Conservation (phyloP, 768 basidiomycete species). For the Boletus rufocinnamomeus region DNA sequence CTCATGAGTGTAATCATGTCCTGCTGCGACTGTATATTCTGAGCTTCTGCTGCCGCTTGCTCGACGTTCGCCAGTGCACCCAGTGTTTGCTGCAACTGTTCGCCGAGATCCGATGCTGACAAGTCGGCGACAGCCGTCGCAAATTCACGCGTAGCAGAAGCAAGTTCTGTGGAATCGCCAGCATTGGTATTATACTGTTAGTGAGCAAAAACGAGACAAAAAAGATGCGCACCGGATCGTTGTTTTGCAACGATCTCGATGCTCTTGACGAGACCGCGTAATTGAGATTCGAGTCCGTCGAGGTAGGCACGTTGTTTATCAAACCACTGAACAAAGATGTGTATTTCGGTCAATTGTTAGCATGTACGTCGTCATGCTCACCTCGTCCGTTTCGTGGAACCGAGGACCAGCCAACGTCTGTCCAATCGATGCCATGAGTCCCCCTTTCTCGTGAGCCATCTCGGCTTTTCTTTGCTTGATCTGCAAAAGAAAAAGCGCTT, state of each 20-base stretch:
- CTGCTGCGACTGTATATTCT: constrained; percentile 73
- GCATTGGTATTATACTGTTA: background rate
- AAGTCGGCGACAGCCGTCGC: constrained; percentile 69
- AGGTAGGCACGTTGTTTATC: constrained; percentile 83
- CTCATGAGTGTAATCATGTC: constrained; percentile 82
- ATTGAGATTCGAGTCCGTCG: constrained; percentile 87
- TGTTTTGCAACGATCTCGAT: constrained; percentile 86
- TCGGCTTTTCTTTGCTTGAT: constrained; percentile 88
- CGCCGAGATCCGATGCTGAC: constrained; percentile 73
- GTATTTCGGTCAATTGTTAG: background rate
- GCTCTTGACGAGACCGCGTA: constrained; percentile 83
- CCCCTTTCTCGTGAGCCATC: constrained; percentile 73
- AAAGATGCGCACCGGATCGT: constrained; percentile 56
- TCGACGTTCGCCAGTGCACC: constrained; percentile 74
- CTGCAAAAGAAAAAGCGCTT: constrained; percentile 39
- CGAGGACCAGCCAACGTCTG: constrained; percentile 76
- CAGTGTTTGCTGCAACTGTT: constrained; percentile 70
- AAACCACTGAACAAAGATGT: constrained; percentile 72
- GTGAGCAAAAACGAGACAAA: background rate
- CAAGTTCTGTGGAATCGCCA: constrained; percentile 52
- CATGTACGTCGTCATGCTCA: constrained; percentile 28
- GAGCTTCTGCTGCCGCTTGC: constrained; percentile 69
- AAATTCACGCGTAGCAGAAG: constrained; percentile 75
- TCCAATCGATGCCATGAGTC: constrained; percentile 82
- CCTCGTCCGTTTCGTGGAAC: constrained; percentile 89